Evolutionary conservation across 1,284 basidiomycete genomes (phyloP), one percentile per base, ranked within the genome.

Genomic region (Paramarasmius palmivorus): DNA sequence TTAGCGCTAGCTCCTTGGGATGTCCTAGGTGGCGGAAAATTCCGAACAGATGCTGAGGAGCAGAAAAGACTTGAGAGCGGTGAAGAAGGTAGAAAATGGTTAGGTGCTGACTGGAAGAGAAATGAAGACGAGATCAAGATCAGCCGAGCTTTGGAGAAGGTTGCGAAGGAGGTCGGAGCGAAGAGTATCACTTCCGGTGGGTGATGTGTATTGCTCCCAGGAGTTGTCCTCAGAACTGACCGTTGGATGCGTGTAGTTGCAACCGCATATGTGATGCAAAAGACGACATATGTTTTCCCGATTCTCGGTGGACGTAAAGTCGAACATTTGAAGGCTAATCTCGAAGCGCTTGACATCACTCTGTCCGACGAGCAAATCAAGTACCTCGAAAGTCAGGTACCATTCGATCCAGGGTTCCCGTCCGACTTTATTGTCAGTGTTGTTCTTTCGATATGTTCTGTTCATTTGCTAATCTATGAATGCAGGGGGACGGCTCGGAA

Each of bases 41-140:
- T 85, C 51, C 72, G 76, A 29, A 74, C 74, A 0, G 77, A 81
- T 52, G 76, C 65, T 7, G 76, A 80, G 56, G 77, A 79, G 54
- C 71, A 77, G 52, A 60, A 61, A 2, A 70, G 78, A 0, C 59
- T 61, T 4, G 55, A 71, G 29, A 19, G 25, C 10, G 74, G 75
- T 9, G 79, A 82, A 56, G 71, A 77, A 48, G 72, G 71, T 0
- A 68, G 77, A 15, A 67, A 51, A 15, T 40, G 67, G 20, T 59
- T 59, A 32, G 53, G 60, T 9, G 51, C 57, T 0, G 54, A 65
- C n/a, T 79, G 76, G 76, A 65, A 74, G 58, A 70, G 78, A 34
- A 75, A 60, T 4, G 69, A 72, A 44, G 50, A 70, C 32, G 73
- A 80, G 53, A 68, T 63, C 56, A 70, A 70, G 50, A 60, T 79